Base-by-base conservation (phyloP, 371 early-diverging fungal genomes). In the Ecytonucleospora hepatopenaei region DNA sequence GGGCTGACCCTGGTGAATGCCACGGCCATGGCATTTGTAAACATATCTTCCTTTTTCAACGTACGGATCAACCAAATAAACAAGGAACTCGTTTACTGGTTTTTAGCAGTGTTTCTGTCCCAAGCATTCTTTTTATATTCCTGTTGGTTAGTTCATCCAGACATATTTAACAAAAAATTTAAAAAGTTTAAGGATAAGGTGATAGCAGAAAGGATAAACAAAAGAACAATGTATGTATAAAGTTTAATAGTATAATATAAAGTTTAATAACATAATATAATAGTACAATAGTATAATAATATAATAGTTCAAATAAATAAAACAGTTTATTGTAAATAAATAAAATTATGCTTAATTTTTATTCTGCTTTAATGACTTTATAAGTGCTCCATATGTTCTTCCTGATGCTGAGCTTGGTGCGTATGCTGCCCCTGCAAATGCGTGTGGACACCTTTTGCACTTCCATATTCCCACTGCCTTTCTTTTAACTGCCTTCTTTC, bases 391-490 rank as follows among this genome's bases (percentile, higher is more conserved):
- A 31, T 71, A 73, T 55, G 67, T 65, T 59, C 62, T 58, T 61
- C 74, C 76, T 12, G 76, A 70, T 35, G 73, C 67, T 33, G 71
- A 75, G 34, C 30, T 86, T 71, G 93, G 86, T 61, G 90, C 88
- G 89, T 91, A 97, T 73, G 98, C 97, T 78, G 97, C 98, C 77
- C 98, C 98, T 72, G 97, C 96, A 81, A 94, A 82, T 76, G 82
- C 82, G 85, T 92, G 90, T 77, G 84, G 85, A 85, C 98, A 97
- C 65, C 88, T 89, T 81, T 85, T 86, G 86, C 98, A 97, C 82
- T 89, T 85, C 98, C 98, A 97, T 86, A 97, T 94, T 78, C 96
- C 98, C 74, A 97, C 95, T 64, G 91, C 87, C 64, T 84, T 79
- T 80, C 98, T 89, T 85, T 88, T 91, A 70, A 97, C 93, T 71